These are phyloP conservation scores for Babesia ovis DNA, from an alignment of 169 alveolate species.

Conservation along the genomic window DNA sequence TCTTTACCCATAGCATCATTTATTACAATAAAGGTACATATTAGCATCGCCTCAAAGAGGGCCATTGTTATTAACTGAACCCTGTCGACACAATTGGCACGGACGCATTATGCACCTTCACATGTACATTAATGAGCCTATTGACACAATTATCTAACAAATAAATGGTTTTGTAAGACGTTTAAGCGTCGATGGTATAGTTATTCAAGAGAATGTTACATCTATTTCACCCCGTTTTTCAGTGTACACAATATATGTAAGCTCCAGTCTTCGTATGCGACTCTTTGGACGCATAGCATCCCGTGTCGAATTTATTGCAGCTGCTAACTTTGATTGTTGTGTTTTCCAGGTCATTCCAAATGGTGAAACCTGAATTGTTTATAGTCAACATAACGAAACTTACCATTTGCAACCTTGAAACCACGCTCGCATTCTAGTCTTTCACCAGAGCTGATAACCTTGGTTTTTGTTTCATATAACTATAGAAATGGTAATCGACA, in stretches of 20 bases:
- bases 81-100: not conserved
- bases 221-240: too few species aligned
- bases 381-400: not conserved
- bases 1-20: not conserved
- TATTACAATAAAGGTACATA: not conserved
- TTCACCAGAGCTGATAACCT: not conserved
- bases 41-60: not conserved
- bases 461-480: not conserved
- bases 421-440: slow-evolving; percentile 1
- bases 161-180: not conserved
- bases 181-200: not conserved
- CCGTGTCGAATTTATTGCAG: slow-evolving; percentile 5
- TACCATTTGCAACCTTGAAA: slow-evolving; percentile 20
- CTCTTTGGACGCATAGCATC: slow-evolving; percentile 18
- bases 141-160: slow-evolving; percentile 1
- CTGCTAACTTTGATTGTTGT: slow-evolving; percentile 3
- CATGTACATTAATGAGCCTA: slow-evolving; percentile 4
- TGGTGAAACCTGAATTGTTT: slow-evolving; percentile 9
- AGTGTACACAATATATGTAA: slow-evolving; percentile 16
- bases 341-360: not conserved
- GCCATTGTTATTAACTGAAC: not conserved
- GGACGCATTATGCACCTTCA: not conserved
- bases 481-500: not conserved
- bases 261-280: not conserved
- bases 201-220: too few species aligned